A percentile compares a stretch with the other conserved stretches of the same genome.
Conservation (phyloP, 148 eudicot genomes). For the Vaccinium macrocarpon region DNA sequence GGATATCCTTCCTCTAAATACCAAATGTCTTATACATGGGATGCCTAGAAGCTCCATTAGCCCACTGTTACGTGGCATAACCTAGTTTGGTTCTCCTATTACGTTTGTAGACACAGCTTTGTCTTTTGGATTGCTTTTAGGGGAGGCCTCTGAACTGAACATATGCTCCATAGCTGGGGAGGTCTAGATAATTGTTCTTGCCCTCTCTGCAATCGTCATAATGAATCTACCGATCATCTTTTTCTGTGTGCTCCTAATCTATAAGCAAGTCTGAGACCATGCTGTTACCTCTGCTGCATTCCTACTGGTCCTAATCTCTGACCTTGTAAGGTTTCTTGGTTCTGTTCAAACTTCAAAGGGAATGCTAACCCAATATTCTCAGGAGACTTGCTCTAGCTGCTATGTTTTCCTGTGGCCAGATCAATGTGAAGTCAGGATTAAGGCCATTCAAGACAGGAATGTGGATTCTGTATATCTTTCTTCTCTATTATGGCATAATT, state of each 20-base stretch:
- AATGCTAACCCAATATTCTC: neutral
- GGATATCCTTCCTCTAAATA: too few relatives aligned
- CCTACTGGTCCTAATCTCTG: neutral
- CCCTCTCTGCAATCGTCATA: too few relatives aligned
- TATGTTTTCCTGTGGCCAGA: neutral
- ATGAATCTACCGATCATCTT: too few relatives aligned
- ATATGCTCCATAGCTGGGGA: too few relatives aligned
- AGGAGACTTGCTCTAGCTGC: neutral
- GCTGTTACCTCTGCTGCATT: neutral
- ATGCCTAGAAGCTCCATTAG: too few relatives aligned
- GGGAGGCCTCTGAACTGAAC: too few relatives aligned
- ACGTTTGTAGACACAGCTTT: too few relatives aligned
- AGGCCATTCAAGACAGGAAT: neutral
- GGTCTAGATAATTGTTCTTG: too few relatives aligned
- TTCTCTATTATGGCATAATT: neutral
- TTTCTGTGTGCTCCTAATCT: neutral
- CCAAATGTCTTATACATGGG: too few relatives aligned
- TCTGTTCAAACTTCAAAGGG: neutral
- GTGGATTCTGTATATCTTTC: neutral
- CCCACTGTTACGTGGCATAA: too few relatives aligned
- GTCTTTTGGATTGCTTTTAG: too few relatives aligned
- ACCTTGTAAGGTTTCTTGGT: neutral
- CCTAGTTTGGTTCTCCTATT: too few relatives aligned
- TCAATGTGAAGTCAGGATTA: constrained; percentile 3
- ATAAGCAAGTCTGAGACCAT: neutral